Percentiles rank a stretch among this genome's conserved stretches.
phyloP scores from a whole-genome alignment of 345 rosid genomes.

The Citrus maxima region DNA sequence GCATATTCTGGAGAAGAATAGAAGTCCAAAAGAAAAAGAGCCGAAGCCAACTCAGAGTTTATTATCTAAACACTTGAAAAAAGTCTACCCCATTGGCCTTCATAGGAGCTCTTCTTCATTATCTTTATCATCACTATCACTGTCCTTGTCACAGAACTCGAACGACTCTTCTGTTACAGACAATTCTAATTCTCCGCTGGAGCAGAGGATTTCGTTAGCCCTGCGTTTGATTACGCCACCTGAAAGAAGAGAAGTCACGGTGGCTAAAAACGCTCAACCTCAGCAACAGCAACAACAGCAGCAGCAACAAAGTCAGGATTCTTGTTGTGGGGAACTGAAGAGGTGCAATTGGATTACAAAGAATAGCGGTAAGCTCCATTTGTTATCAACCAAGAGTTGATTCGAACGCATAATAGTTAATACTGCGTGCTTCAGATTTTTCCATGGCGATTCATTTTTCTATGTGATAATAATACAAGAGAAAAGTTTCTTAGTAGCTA shows the following conservation, averaged over 20 bases:
- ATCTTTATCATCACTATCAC: slow-evolving; percentile 69
- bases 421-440: too few species aligned
- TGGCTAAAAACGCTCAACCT: slow-evolving; percentile 24
- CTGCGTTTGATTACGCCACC: slow-evolving; percentile 55
- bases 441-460: background rate
- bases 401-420: background rate
- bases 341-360: slow-evolving; percentile 94
- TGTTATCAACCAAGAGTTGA: background rate
- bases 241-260: slow-evolving; percentile 36
- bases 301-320: slow-evolving; percentile 27
- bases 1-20: slow-evolving; percentile 40
- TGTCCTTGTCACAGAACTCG: slow-evolving; percentile 85
- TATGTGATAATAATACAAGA: background rate
- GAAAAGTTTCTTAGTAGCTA: background rate
- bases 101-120: slow-evolving; percentile 71
- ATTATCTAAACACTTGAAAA: slow-evolving; percentile 69
- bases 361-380: slow-evolving; percentile 60
- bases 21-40: slow-evolving; percentile 27
- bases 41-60: slow-evolving; percentile 41
- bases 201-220: slow-evolving; percentile 64
- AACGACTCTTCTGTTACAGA: slow-evolving; percentile 75
- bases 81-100: slow-evolving; percentile 74
- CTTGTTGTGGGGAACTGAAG: slow-evolving; percentile 49
- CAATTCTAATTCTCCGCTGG: slow-evolving; percentile 38
- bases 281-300: slow-evolving; percentile 28